Percentiles rank a stretch among this genome's conserved stretches.
Evolutionary conservation across 768 basidiomycete genomes (phyloP).

Genomic region (Piloderma croceum): DNA sequence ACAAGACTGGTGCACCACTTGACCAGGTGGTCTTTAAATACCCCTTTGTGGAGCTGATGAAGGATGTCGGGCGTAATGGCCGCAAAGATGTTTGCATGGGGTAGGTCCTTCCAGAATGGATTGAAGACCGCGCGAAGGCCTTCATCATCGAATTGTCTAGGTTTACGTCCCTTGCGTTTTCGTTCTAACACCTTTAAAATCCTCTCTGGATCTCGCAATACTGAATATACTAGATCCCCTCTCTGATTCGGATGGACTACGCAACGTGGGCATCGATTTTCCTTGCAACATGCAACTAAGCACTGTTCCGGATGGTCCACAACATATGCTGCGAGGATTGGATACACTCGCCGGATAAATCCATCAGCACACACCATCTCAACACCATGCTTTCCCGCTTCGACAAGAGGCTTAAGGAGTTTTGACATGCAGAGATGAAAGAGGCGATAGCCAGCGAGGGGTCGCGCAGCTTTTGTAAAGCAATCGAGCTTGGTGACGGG

Average conservation of each 20-base stretch:
- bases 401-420: conserved; percentile 28
- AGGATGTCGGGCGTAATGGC: conserved; percentile 36
- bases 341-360: too few species aligned
- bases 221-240: too few species aligned
- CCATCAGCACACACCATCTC: too few species aligned
- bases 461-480: conserved; percentile 14
- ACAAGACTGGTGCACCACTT: conserved; percentile 27
- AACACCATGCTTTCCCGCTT: conserved; percentile 24
- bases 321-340: too few species aligned
- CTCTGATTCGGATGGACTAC: too few species aligned
- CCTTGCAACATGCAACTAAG: too few species aligned
- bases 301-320: too few species aligned
- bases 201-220: too few species aligned
- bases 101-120: conserved; percentile 40
- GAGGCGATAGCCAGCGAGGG: conserved; percentile 17
- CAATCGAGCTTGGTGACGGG: conserved; percentile 29
- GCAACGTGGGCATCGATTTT: too few species aligned
- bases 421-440: conserved; percentile 34
- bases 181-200: too few species aligned
- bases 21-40: conserved; percentile 40
- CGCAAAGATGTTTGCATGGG: conserved; percentile 33
- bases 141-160: not conserved
- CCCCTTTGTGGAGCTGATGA: conserved; percentile 44
- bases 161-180: not conserved
- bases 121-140: conserved; percentile 11